These are phyloP conservation scores for Boletus semigastroideus DNA, from an alignment of 1,284 basidiomycete genomes.

Conservation along the genomic window DNA sequence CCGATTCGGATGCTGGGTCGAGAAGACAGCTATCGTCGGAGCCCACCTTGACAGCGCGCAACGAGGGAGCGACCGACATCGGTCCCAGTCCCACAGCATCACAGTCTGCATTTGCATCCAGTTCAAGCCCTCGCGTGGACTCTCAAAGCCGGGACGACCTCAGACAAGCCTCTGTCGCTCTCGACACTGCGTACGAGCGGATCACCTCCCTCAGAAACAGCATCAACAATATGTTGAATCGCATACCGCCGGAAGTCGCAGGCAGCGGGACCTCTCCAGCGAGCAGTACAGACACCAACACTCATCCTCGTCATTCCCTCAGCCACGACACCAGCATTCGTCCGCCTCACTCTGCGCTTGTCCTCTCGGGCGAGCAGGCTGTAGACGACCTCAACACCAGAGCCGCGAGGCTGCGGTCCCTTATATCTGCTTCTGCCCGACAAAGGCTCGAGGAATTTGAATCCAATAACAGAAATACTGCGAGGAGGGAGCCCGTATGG, in stretches of 20 bases:
- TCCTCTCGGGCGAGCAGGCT: conserved; percentile 31
- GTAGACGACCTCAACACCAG: conserved; percentile 30
- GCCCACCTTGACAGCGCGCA: conserved; percentile 12
- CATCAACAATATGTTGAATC: conserved; percentile 39
- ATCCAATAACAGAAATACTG: conserved; percentile 8
- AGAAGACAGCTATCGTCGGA: conserved; percentile 14
- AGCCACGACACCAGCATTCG: conserved; percentile 28
- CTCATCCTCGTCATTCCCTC: conserved; percentile 13
- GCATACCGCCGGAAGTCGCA: conserved; percentile 25
- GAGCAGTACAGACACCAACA: conserved; percentile 4
- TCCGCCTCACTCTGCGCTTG: conserved; percentile 35
- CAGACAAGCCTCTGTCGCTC: conserved; percentile 46
- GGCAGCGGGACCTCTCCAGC: conserved; percentile 3
- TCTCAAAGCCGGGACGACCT: conserved; percentile 37
- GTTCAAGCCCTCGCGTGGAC: conserved; percentile 14
- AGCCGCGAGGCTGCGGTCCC: conserved; percentile 26
- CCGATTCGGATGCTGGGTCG: conserved; percentile 9
- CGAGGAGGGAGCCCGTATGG: conserved; percentile 24
- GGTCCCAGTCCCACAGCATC: conserved; percentile 2
- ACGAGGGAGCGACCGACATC: conserved; percentile 8
- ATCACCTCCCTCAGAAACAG: conserved; percentile 51
- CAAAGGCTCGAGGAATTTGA: conserved; percentile 36
- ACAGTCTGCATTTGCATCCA: conserved; percentile 6
- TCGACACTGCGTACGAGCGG: conserved; percentile 51
- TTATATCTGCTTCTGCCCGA: conserved; percentile 30